Base-by-base conservation (phyloP, 768 basidiomycete genomes). In the Tephrocybe sp. region DNA sequence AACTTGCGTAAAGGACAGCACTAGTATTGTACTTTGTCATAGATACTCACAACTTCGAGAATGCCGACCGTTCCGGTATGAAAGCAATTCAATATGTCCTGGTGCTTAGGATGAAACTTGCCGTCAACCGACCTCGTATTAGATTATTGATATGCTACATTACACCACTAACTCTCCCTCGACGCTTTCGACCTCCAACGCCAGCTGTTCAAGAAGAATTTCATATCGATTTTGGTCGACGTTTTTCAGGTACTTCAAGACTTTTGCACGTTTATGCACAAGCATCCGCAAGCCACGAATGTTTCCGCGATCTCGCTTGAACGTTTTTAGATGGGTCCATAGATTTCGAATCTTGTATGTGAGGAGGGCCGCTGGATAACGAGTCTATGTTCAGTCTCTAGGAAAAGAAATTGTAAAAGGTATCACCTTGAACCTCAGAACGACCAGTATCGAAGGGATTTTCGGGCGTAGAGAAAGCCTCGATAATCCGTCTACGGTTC, bases 121-220 rank as follows among this genome's bases (percentile, higher is more conserved):
- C n/a, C n/a, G n/a, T n/a, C n/a, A n/a, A n/a, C n/a, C n/a, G n/a
- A n/a, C n/a, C n/a, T n/a, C n/a, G n/a, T n/a, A n/a, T n/a, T 34
- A 28, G 7, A 39, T 52, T 42, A 41, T 53, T 30, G 7, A 16
- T 28, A 39, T 50, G 35, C 21, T 47, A 36, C 31, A 49, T 47
- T 47, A 89, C 44, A 95, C 79, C 46, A 91, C 77, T 30, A 98
- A 71, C 64, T 98, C 94, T 34, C 94, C 95, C 67, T 97, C 93
- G 1, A 98, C 91, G 30, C 86, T 84, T 53, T 76, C 75, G 26
- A 80, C 76, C 55, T 94, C 89, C 18, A 98, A 65, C 3, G 87
- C 95, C 21, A 97, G 71, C 51, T 84, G 80, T 38, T 77, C 73
- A 43, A 98, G 76, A 21, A 89, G 60, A 13, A 68, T 70, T 51